These are phyloP conservation scores for Corynascus novoguineensis DNA, from an alignment of 495 filamentous ascomycete genomes.

Conservation along the genomic window DNA sequence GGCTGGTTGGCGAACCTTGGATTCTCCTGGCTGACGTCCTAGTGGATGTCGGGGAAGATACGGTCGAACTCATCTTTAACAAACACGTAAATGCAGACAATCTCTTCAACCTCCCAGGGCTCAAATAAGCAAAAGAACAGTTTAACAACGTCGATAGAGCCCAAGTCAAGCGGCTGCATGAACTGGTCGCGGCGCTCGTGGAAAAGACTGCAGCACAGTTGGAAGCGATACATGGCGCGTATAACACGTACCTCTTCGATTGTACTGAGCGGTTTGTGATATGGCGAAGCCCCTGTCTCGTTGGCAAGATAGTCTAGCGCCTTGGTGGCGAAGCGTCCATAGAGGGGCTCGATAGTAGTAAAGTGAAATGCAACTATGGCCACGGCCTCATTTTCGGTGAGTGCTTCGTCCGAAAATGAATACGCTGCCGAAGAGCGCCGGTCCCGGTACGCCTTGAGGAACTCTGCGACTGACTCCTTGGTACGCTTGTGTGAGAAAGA, in stretches of 20 bases:
- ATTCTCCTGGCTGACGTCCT: background rate
- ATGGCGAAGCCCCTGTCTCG: background rate
- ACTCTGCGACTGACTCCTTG: background rate
- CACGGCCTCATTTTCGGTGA: background rate
- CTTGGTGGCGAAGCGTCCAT: background rate
- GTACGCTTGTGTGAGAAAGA: background rate
- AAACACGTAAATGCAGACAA: background rate
- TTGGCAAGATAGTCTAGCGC: background rate
- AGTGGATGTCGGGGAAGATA: background rate
- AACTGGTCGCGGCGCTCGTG: background rate
- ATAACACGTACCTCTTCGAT: background rate
- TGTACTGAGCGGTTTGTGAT: background rate
- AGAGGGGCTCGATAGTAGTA: background rate
- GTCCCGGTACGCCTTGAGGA: background rate
- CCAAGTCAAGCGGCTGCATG: background rate
- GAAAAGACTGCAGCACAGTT: conserved; percentile 1
- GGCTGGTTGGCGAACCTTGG: background rate
- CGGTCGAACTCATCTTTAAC: background rate
- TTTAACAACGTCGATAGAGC: background rate
- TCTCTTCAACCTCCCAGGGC: conserved; percentile 4
- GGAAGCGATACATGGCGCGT: conserved; percentile 6
- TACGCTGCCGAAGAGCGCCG: background rate
- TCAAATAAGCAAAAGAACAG: background rate
- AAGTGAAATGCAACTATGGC: background rate
- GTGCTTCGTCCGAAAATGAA: background rate